Evolutionary conservation across 2,329 filamentous ascomycete species (phyloP).

Genomic region (Lasiodiplodia citricola): DNA sequence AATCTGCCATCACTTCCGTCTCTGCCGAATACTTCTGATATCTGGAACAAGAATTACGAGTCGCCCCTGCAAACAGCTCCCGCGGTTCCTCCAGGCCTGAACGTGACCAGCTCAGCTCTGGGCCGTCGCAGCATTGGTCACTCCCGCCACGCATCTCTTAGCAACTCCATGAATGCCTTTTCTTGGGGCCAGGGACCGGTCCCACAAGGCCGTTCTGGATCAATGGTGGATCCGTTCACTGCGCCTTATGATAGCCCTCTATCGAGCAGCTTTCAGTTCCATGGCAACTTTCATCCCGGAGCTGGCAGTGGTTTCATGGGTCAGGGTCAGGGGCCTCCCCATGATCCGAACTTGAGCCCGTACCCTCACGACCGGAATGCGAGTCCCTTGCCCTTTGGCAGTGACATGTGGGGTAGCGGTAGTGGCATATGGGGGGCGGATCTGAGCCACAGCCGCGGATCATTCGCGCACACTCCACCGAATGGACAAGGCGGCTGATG

Average conservation of each 20-base stretch:
- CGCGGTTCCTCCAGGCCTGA: slow-evolving; percentile 32
- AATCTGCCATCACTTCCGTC: slow-evolving; percentile 42
- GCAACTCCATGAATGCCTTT: slow-evolving; percentile 35
- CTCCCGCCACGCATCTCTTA: slow-evolving; percentile 50
- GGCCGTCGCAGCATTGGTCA: slow-evolving; percentile 32
- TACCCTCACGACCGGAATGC: neutral
- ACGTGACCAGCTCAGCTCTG: slow-evolving; percentile 1
- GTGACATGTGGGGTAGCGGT: slow-evolving; percentile 44
- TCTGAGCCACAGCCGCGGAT: slow-evolving; percentile 36
- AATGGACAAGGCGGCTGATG: slow-evolving; percentile 47
- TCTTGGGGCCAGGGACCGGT: slow-evolving; percentile 38
- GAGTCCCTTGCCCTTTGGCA: slow-evolving; percentile 49
- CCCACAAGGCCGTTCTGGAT: slow-evolving; percentile 7
- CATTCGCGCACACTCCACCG: slow-evolving; percentile 38
- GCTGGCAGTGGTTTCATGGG: slow-evolving; percentile 25
- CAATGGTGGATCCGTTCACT: slow-evolving; percentile 19
- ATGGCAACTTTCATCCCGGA: slow-evolving; percentile 5
- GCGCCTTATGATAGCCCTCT: slow-evolving; percentile 30
- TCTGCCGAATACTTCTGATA: slow-evolving; percentile 44
- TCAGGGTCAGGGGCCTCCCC: slow-evolving; percentile 30
- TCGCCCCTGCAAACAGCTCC: slow-evolving; percentile 37
- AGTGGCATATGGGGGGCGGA: slow-evolving; percentile 46
- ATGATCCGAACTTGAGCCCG: slow-evolving; percentile 43
- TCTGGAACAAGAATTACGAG: slow-evolving; percentile 44
- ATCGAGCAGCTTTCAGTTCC: slow-evolving; percentile 2